These are phyloP conservation scores for Castanospermum australe DNA, from an alignment of 306 rosid species.

Conservation along the genomic window DNA sequence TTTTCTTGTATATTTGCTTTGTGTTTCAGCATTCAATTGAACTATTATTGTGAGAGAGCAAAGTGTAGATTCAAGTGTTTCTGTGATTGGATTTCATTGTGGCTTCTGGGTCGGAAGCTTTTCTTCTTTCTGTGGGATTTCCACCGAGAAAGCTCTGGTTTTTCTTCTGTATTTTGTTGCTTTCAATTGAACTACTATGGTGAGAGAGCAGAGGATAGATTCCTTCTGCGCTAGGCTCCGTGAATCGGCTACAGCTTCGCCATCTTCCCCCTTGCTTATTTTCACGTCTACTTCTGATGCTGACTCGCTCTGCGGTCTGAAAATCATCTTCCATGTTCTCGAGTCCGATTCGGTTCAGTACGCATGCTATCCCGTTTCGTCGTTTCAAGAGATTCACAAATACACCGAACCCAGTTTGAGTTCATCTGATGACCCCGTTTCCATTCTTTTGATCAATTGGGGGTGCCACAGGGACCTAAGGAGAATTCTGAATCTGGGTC, in stretches of 20 bases:
- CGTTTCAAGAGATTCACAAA: slow-evolving; percentile 76
- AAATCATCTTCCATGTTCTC: slow-evolving; percentile 71
- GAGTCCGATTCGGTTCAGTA: slow-evolving; percentile 79
- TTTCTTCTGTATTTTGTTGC: too few species aligned
- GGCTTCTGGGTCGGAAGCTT: too few species aligned
- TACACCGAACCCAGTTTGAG: slow-evolving; percentile 43
- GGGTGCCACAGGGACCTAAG: slow-evolving; percentile 76
- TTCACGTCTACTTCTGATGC: slow-evolving; percentile 94
- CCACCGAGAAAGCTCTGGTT: too few species aligned
- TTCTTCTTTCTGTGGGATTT: too few species aligned
- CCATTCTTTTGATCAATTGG: slow-evolving; percentile 82
- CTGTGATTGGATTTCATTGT: too few species aligned
- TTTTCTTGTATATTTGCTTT: background rate
- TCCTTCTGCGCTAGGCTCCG: slow-evolving; percentile 70
- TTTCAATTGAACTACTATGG: too few species aligned
- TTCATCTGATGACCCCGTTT: slow-evolving; percentile 39
- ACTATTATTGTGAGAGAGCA: background rate
- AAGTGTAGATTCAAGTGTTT: too few species aligned
- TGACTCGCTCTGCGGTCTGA: slow-evolving; percentile 83
- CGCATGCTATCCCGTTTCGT: slow-evolving; percentile 81
- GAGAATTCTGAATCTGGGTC: slow-evolving; percentile 46
- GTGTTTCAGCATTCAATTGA: slow-evolving; percentile 23
- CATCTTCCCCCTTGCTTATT: slow-evolving; percentile 66
- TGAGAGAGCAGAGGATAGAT: slow-evolving; percentile 70
- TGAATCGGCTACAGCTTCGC: slow-evolving; percentile 47